Percentiles rank a stretch among this genome's conserved stretches.
phyloP scores from a whole-genome alignment of 805 yeast species.

The Spathaspora girioi region DNA sequence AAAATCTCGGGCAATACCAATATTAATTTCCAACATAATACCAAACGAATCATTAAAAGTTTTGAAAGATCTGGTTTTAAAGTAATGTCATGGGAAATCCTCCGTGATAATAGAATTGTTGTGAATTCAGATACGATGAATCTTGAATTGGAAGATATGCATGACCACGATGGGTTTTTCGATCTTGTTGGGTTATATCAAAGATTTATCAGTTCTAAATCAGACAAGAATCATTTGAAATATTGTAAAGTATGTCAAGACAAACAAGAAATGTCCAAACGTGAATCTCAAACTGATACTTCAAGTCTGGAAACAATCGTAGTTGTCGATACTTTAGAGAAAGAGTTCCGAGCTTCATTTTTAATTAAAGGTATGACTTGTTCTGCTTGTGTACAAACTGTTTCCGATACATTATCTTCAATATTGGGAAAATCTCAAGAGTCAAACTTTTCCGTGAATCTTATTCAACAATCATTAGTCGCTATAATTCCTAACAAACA shows the following conservation, averaged over 20 bases:
- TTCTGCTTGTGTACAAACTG: constrained; percentile 31
- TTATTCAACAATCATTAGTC: constrained; percentile 50
- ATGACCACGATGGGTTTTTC: constrained; percentile 14
- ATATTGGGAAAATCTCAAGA: constrained; percentile 14
- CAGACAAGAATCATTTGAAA: constrained; percentile 32
- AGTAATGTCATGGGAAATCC: constrained; percentile 32
- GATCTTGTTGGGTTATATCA: constrained; percentile 13
- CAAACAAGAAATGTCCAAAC: constrained; percentile 13
- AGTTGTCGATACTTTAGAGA: constrained; percentile 16
- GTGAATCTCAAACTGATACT: constrained; percentile 6
- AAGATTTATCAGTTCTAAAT: constrained; percentile 13
- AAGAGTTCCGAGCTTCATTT: constrained; percentile 46
- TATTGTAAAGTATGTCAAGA: constrained; percentile 41
- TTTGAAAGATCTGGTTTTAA: constrained; percentile 37
- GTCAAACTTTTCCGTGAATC: constrained; percentile 46
- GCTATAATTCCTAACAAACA: constrained; percentile 52
- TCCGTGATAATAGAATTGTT: constrained; percentile 13
- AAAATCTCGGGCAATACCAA: constrained; percentile 17
- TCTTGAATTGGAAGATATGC: constrained; percentile 18
- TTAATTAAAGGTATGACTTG: constrained; percentile 48
- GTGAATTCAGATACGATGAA: constrained; percentile 17
- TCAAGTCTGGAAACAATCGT: constrained; percentile 21
- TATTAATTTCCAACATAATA: constrained; percentile 4
- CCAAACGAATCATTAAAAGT: constrained; percentile 20
- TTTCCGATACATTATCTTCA: constrained; percentile 25